Evolutionary conservation across 2,329 filamentous ascomycete species (phyloP), one percentile per base, ranked within the genome.

Genomic region (Ramularia collo-cygni): DNA sequence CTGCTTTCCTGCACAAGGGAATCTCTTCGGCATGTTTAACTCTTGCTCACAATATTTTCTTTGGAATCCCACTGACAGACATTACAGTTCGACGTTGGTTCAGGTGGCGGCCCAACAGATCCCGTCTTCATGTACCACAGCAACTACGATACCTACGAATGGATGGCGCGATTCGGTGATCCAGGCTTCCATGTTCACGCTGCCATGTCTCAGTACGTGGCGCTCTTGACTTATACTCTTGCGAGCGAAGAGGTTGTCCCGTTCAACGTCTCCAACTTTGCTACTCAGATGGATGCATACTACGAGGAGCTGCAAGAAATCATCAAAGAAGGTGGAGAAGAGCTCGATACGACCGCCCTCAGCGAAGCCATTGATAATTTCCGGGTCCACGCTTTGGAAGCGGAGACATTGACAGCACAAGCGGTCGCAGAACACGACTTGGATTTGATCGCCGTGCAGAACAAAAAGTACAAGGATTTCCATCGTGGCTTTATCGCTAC

Each of bases 101-200:
- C 63, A 18, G 60, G 57, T 4, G 53, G 50, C 2, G 62, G 62
- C 4, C 55, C 59, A 3, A 52, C 55, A 1, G 57, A 57, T 0
- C 62, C 69, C 0, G 54, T 72, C 7, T 72, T 71, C 40, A 68
- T 62, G 19, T 71, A 71, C 50, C 68, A 72, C 48, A 66, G 62
- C 18, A 63, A 64, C 50, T 72, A 72, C 57, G 57, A 72, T 45
- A 57, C 61, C 21, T 72, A 70, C 44, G 64, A 68, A 42, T 75
- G 72, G 72, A 74, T 75, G 70, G 49, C 56, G 0, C 67, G 60
- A 0, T 74, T 65, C 41, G 72, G 69, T 4, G 72, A 75, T 48
- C 69, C 69, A 0, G 70, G 66, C 2, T 75, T 72, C 52, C 54
- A 62, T 32, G 64, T 66, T 1, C 72, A 75, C 48, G 63, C 64